phyloP scores from a whole-genome alignment of 225 moss, liverwort and hornwort species.

The Climacium dendroides region DNA sequence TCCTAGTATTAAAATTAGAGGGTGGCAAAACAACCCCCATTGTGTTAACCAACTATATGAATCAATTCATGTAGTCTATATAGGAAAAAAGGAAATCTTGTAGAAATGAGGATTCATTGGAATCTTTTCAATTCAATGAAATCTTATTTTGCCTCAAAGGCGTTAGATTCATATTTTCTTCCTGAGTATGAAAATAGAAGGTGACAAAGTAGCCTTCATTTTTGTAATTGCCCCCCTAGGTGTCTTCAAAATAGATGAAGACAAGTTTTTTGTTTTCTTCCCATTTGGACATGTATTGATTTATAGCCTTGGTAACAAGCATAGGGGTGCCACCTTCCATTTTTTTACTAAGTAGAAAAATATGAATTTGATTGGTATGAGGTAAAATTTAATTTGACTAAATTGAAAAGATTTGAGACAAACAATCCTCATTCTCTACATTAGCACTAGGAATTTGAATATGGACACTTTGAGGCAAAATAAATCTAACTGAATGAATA shows the following conservation, averaged over 20 bases:
- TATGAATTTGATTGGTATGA: neutral
- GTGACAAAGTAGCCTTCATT: neutral
- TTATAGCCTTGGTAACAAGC: neutral
- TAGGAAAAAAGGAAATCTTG: neutral
- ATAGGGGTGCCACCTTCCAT: fast-evolving
- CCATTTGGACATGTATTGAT: neutral
- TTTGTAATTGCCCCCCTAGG: neutral
- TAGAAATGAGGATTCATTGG: no score
- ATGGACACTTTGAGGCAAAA: neutral
- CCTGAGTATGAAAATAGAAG: neutral
- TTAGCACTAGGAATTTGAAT: neutral
- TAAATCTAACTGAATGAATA: fast-evolving
- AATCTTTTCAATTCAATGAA: neutral
- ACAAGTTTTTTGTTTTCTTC: fast-evolving
- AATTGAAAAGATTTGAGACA: neutral
- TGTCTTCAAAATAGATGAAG: neutral
- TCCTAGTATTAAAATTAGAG: neutral
- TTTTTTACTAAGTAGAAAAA: fast-evolving
- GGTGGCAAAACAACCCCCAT: neutral
- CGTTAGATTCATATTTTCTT: neutral
- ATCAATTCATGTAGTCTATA: neutral
- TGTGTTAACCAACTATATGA: neutral
- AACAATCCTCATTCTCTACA: neutral
- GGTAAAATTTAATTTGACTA: neutral
- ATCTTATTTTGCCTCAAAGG: neutral